Percentiles rank a stretch among this genome's conserved stretches.
Evolutionary conservation across 1,284 basidiomycete species (phyloP).

Genomic region (Afroboletus lepidellus): DNA sequence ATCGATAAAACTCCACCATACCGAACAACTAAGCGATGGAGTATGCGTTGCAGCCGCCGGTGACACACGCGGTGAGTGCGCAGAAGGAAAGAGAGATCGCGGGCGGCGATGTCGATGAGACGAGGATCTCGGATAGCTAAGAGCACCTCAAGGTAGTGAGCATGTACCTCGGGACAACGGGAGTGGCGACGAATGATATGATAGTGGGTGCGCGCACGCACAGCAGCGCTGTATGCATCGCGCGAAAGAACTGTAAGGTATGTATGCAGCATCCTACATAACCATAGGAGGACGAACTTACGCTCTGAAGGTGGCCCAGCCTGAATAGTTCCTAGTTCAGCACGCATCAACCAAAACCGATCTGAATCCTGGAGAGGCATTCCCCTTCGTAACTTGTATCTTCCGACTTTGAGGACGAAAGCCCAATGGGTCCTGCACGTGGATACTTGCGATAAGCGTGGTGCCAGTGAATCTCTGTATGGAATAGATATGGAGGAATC

Average conservation of each 20-base stretch:
- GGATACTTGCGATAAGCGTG: conserved; percentile 16
- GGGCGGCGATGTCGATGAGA: conserved; percentile 18
- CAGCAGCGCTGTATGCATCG: conserved; percentile 9
- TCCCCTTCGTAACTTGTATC: conserved; percentile 28
- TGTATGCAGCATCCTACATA: conserved; percentile 12
- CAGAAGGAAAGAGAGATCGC: conserved; percentile 21
- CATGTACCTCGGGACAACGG: conserved; percentile 26
- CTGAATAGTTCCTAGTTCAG: conserved; percentile 26
- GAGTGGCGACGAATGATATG: conserved; percentile 28
- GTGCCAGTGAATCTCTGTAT: conserved; percentile 28
- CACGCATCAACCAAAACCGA: conserved; percentile 44
- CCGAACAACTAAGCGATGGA: conserved; percentile 31
- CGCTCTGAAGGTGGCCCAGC: conserved; percentile 3
- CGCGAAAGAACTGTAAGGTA: conserved; percentile 13
- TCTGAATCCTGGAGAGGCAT: conserved; percentile 34
- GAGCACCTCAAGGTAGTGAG: conserved; percentile 26
- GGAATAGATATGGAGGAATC: conserved; percentile 17
- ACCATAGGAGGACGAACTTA: conserved; percentile 10
- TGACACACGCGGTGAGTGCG: conserved; percentile 26
- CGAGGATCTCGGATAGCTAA: conserved; percentile 20
- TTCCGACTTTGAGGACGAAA: conserved; percentile 34
- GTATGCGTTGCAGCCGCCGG: conserved; percentile 25
- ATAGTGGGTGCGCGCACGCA: conserved; percentile 25
- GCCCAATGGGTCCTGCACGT: conserved; percentile 35
- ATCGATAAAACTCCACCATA: conserved; percentile 13